These are phyloP conservation scores for Huntiella omanensis DNA, from an alignment of 2,329 filamentous ascomycete species.

Conservation along the genomic window DNA sequence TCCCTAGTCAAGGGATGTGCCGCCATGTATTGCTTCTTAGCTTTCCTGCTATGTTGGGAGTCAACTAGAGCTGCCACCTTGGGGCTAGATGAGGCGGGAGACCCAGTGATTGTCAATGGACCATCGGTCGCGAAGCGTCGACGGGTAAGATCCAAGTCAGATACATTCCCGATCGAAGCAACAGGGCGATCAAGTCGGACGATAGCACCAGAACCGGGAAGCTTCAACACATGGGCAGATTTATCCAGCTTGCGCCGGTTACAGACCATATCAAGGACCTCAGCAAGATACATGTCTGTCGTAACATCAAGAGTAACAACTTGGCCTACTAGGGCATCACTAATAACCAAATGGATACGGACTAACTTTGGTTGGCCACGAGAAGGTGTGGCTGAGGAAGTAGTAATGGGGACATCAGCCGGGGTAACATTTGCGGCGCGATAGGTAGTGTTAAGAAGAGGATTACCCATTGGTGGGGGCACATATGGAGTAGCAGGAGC, in stretches of 20 bases:
- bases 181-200: conserved; percentile 62
- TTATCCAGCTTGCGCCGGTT: conserved; percentile 63
- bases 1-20: conserved; percentile 50
- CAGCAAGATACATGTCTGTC: conserved; percentile 66
- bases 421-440: conserved; percentile 31
- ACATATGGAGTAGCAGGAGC: conserved; percentile 14
- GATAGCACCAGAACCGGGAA: conserved; percentile 54
- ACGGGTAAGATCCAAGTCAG: conserved; percentile 56
- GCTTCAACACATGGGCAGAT: conserved; percentile 58
- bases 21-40: conserved; percentile 23
- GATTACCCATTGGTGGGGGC: conserved; percentile 23
- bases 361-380: conserved; percentile 53
- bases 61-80: conserved; percentile 36
- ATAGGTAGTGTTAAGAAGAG: conserved; percentile 42
- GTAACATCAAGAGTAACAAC: conserved; percentile 58
- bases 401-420: conserved; percentile 33
- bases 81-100: conserved; percentile 50
- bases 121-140: conserved; percentile 60
- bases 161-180: conserved; percentile 55
- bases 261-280: conserved; percentile 63
- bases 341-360: conserved; percentile 50
- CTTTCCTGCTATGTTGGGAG: conserved; percentile 21
- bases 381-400: conserved; percentile 23
- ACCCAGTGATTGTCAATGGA: conserved; percentile 46
- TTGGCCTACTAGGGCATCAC: conserved; percentile 53